Evolutionary conservation across 805 yeast species (phyloP).

Genomic region (Kodamaea neixiangensis): DNA sequence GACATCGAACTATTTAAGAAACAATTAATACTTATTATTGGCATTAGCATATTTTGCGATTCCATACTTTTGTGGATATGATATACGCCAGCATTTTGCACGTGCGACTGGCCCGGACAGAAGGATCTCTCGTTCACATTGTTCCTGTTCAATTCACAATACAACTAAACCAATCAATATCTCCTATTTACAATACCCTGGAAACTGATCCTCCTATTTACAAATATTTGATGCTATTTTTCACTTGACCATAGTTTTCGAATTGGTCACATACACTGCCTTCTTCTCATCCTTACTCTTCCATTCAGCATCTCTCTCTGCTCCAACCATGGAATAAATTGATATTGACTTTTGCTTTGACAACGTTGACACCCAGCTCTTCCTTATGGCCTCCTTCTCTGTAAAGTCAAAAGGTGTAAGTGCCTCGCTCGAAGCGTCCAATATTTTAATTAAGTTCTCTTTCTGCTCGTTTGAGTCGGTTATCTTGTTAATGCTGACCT

Average conservation of each 20-base stretch:
- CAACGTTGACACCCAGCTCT: neutral
- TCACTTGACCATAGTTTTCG: neutral
- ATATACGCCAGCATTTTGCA: no score
- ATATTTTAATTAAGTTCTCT: conserved; percentile 10
- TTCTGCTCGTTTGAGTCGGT: conserved; percentile 6
- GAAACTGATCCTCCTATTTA: neutral
- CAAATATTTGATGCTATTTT: neutral
- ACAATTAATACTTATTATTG: no score
- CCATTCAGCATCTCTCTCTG: conserved; percentile 10
- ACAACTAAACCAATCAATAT: neutral
- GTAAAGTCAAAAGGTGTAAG: neutral
- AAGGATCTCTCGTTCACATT: no score
- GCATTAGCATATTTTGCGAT: no score
- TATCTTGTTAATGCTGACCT: conserved; percentile 16
- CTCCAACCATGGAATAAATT: conserved; percentile 9
- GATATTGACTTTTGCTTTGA: neutral
- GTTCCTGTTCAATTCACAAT: neutral
- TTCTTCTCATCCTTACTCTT: conserved; percentile 6
- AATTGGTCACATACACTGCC: neutral
- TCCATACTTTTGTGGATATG: no score
- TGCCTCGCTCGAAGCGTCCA: conserved; percentile 1
- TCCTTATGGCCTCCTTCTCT: neutral
- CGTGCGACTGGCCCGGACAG: no score
- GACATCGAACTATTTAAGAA: no score
- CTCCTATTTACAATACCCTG: neutral